Evolutionary conservation across 1,284 basidiomycete genomes (phyloP).

Genomic region (Ustilago tritici): DNA sequence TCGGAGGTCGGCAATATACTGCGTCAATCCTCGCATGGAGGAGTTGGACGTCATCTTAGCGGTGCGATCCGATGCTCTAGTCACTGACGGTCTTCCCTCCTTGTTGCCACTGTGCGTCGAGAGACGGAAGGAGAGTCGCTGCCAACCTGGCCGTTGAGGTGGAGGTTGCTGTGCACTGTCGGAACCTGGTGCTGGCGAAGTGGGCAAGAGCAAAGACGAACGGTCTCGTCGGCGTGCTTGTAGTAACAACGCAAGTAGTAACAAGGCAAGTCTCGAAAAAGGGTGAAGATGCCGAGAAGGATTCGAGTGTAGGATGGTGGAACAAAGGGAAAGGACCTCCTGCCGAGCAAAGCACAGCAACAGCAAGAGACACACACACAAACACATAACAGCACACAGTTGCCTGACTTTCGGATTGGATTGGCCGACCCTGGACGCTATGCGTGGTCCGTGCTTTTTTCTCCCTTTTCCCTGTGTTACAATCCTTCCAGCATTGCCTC

Average conservation of each 20-base stretch:
- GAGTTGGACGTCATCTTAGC: slow-evolving; percentile 49
- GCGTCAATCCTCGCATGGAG: slow-evolving; percentile 62
- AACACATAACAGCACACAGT: slow-evolving; percentile 4
- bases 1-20: slow-evolving; percentile 99
- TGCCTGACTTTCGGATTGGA: slow-evolving; percentile 6
- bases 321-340: no score
- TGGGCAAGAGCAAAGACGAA: not conserved
- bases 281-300: not conserved
- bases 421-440: not conserved
- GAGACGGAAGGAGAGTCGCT: not conserved
- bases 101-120: not conserved
- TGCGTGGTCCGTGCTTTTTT: slow-evolving; percentile 3
- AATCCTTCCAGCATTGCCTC: not conserved
- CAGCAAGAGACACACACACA: not conserved
- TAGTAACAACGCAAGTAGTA: not conserved
- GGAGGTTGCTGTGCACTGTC: not conserved
- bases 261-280: no score
- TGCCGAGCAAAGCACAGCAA: not conserved
- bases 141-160: not conserved
- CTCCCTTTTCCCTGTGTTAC: not conserved
- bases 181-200: not conserved
- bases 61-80: not conserved
- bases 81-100: not conserved
- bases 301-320: no score
- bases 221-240: not conserved